Conservation (phyloP, 768 basidiomycete genomes). For the Goffeauzyma gilvescens region DNA sequence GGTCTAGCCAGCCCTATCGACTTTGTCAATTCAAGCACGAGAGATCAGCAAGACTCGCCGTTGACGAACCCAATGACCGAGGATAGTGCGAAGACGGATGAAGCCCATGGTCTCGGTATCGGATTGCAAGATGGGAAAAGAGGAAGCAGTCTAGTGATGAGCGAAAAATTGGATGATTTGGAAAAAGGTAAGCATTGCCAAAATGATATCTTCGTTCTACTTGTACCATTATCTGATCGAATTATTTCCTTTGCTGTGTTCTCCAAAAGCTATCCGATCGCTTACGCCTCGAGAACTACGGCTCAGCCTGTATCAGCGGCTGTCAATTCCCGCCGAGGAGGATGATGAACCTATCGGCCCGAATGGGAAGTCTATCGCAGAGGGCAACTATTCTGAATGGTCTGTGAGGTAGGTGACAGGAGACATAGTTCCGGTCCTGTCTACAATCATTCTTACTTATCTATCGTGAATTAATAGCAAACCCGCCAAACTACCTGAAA, state of each 20-base stretch:
- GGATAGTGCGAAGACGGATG: too few relatives aligned
- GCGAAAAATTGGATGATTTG: conserved; percentile 26
- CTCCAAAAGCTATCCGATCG: conserved; percentile 22
- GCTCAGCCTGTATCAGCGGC: too few relatives aligned
- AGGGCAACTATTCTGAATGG: background rate
- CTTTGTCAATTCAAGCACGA: background rate
- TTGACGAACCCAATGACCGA: too few relatives aligned
- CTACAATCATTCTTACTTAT: background rate
- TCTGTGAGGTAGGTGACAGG: background rate
- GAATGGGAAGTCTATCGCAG: background rate
- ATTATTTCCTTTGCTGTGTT: background rate
- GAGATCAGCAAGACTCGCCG: too few relatives aligned
- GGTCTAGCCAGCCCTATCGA: conserved; percentile 25
- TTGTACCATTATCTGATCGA: background rate
- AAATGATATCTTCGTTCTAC: too few relatives aligned
- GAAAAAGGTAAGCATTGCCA: conserved; percentile 30
- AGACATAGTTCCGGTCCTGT: too few relatives aligned
- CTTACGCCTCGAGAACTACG: conserved; percentile 28
- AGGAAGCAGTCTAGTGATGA: conserved; percentile 28
- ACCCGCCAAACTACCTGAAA: too few relatives aligned
- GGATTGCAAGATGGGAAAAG: conserved; percentile 21
- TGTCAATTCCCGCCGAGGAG: too few relatives aligned
- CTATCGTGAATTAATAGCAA: too few relatives aligned
- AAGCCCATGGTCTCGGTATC: conserved; percentile 8
- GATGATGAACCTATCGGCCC: too few relatives aligned